phyloP scores from a whole-genome alignment of 495 filamentous ascomycete species.

The Articulospora tetracladia region DNA sequence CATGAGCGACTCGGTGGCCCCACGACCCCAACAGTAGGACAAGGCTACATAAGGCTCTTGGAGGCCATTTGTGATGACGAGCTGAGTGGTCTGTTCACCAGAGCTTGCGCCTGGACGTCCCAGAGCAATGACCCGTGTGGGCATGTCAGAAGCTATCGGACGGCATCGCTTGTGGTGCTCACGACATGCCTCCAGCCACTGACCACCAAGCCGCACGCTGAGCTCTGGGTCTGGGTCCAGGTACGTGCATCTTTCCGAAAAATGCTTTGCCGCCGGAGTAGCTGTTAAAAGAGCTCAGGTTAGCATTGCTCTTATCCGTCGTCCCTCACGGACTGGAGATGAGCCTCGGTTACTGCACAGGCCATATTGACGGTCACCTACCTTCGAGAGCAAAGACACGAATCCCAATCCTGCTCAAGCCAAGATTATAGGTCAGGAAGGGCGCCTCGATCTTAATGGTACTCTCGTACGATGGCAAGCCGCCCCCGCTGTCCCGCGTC shows the following conservation, averaged over 20 bases:
- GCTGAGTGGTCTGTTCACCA: slow-evolving; percentile 1
- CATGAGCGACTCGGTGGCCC: slow-evolving; percentile 9
- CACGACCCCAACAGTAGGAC: slow-evolving; percentile 27
- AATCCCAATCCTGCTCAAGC: neutral
- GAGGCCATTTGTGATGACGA: slow-evolving; percentile 8
- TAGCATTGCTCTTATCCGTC: neutral
- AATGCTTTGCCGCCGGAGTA: neutral
- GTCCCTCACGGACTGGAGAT: too few relatives aligned
- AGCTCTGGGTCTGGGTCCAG: neutral
- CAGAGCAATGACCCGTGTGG: slow-evolving; percentile 23
- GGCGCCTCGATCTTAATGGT: slow-evolving; percentile 1
- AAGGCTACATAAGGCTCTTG: slow-evolving; percentile 23
- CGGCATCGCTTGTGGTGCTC: slow-evolving; percentile 1
- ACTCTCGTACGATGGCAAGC: neutral
- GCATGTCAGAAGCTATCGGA: slow-evolving; percentile 12
- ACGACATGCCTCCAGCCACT: neutral
- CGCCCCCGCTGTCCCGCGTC: neutral
- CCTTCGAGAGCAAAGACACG: neutral
- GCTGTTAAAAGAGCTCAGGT: neutral
- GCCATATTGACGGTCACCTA: neutral
- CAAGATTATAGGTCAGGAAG: neutral
- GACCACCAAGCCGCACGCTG: neutral
- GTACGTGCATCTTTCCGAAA: slow-evolving; percentile 4
- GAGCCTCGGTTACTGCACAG: too few relatives aligned
- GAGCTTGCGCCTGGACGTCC: slow-evolving; percentile 4